Evolutionary conservation across 225 moss, liverwort and hornwort species (phyloP).

Genomic region (Marchantia paleacea): DNA sequence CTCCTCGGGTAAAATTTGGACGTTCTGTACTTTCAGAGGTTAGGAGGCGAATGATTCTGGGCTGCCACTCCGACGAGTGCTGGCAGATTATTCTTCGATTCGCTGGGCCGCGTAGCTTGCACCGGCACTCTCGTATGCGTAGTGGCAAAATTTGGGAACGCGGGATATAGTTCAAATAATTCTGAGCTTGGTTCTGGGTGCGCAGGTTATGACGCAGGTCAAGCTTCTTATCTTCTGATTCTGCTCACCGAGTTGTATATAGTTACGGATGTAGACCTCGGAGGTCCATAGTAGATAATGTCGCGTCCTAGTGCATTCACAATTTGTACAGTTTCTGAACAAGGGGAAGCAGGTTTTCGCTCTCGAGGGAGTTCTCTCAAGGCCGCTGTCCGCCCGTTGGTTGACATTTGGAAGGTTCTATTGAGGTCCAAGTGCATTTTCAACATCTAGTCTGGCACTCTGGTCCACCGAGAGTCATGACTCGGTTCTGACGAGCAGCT

Average conservation of each 20-base stretch:
- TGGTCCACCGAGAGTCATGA: too few relatives aligned
- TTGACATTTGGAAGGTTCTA: too few relatives aligned
- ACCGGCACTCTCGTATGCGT: background rate
- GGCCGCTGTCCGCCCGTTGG: too few relatives aligned
- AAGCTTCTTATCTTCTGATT: background rate
- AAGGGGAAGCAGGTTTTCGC: background rate
- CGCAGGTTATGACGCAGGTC: background rate
- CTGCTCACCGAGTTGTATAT: constrained; percentile 1
- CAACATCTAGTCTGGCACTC: too few relatives aligned
- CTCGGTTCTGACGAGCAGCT: too few relatives aligned
- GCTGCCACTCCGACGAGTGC: background rate
- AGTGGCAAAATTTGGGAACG: background rate
- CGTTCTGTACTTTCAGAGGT: background rate
- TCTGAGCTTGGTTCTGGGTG: background rate
- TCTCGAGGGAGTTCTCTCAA: too few relatives aligned
- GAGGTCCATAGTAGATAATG: background rate
- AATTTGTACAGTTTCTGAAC: background rate
- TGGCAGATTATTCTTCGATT: background rate
- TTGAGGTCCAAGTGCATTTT: too few relatives aligned
- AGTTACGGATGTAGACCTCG: background rate
- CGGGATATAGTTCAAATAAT: background rate
- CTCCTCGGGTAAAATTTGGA: background rate
- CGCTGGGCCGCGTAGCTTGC: background rate
- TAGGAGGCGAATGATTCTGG: background rate
- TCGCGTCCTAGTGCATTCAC: background rate